phyloP scores from a whole-genome alignment of 352 stramenopile species.

The Phytophthora europaea region DNA sequence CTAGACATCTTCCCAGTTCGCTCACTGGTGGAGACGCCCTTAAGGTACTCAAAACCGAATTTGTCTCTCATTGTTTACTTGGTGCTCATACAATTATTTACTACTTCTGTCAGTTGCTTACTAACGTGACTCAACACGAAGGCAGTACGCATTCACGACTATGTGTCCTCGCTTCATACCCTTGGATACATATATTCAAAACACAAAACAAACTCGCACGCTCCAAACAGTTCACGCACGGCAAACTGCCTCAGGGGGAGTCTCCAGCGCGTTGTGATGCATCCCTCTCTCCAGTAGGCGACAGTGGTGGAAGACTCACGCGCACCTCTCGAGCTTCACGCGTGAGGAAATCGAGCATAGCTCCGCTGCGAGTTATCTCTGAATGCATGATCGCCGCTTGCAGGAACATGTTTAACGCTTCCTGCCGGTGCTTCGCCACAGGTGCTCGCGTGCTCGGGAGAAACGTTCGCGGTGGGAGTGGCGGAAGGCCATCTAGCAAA shows the following conservation, averaged over 20 bases:
- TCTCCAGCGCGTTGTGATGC: conserved; percentile 50
- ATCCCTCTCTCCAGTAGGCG: conserved; percentile 61
- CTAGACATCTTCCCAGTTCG: no score
- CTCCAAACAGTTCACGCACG: not conserved
- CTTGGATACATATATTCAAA: not conserved
- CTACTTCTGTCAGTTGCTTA: no score
- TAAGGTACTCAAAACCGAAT: no score
- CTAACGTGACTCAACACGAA: no score
- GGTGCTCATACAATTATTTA: no score
- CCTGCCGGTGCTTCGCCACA: conserved; percentile 80
- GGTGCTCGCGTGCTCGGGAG: conserved; percentile 73
- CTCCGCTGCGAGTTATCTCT: conserved; percentile 68
- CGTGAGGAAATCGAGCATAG: conserved; percentile 85
- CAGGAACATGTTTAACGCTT: conserved; percentile 82
- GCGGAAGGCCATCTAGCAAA: conserved; percentile 64
- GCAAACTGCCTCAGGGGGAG: conserved; percentile 40
- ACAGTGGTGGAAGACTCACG: conserved; percentile 83
- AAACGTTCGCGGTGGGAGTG: conserved; percentile 76
- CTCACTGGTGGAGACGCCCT: no score
- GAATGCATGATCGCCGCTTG: conserved; percentile 89
- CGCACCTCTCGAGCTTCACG: conserved; percentile 78
- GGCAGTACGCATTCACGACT: not conserved
- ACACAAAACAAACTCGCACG: conserved; percentile 14
- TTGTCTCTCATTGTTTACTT: no score
- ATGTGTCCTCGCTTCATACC: not conserved